Evolutionary conservation across 108 stramenopile species (phyloP).

Genomic region (Skeletonema potamos): DNA sequence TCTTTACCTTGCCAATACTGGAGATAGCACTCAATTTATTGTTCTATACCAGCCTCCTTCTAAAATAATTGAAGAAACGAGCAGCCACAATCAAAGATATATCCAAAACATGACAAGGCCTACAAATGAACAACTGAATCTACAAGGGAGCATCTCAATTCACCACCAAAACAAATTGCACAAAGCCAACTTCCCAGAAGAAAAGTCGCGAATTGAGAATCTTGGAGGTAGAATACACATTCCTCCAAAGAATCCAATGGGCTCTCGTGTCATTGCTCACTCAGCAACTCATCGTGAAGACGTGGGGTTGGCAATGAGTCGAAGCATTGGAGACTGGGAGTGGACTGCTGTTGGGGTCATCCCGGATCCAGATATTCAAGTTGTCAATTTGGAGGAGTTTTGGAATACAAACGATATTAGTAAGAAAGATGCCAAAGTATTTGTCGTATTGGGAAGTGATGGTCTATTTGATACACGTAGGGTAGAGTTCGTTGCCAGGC

Average conservation of each 20-base stretch:
- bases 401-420: conserved; percentile 13
- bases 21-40: conserved; percentile 68
- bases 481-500: conserved; percentile 53
- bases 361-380: conserved; percentile 63
- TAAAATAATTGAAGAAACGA: neutral
- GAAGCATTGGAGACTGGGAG: conserved; percentile 74
- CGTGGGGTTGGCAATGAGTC: conserved; percentile 74
- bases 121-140: conserved; percentile 4
- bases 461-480: conserved; percentile 65
- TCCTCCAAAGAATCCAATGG: conserved; percentile 47
- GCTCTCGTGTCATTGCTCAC: conserved; percentile 49
- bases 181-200: conserved; percentile 67
- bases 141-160: conserved; percentile 39
- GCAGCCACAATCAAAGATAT: conserved; percentile 1
- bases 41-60: conserved; percentile 34
- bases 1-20: conserved; percentile 68
- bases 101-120: conserved; percentile 4
- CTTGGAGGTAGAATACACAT: conserved; percentile 63
- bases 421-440: conserved; percentile 22
- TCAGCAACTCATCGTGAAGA: conserved; percentile 42
- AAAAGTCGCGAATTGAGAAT: conserved; percentile 58
- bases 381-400: conserved; percentile 47
- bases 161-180: conserved; percentile 42
- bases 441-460: conserved; percentile 71
- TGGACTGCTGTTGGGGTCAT: conserved; percentile 65